Conservation (phyloP, 495 filamentous ascomycete genomes). For the Lineolata rhizophorae region DNA sequence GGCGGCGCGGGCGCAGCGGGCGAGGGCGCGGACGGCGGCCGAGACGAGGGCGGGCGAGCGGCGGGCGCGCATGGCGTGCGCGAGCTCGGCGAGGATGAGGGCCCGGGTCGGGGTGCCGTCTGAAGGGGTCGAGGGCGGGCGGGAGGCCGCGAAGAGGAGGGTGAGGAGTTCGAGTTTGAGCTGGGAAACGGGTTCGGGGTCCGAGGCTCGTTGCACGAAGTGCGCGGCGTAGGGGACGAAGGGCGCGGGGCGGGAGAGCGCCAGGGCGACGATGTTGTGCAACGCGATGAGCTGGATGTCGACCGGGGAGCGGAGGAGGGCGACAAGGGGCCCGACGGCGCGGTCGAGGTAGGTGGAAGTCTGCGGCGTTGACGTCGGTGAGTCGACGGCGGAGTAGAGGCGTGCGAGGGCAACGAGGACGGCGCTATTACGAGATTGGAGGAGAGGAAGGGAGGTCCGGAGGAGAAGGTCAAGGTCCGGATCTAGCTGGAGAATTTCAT, state of each 20-base stretch:
- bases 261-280: constrained; percentile 82
- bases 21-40: constrained; percentile 79
- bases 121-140: constrained; percentile 28
- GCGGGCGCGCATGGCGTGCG: constrained; percentile 66
- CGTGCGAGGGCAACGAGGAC: constrained; percentile 76
- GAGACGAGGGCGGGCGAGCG: constrained; percentile 53
- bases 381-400: constrained; percentile 65
- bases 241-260: constrained; percentile 41
- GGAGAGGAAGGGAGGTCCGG: constrained; percentile 54
- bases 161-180: constrained; percentile 82
- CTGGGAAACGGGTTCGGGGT: constrained; percentile 65
- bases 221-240: constrained; percentile 73
- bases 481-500: constrained; percentile 42
- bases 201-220: constrained; percentile 63
- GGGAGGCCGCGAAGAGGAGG: constrained; percentile 44
- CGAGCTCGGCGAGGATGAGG: constrained; percentile 74
- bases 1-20: constrained; percentile 57
- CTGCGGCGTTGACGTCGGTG: constrained; percentile 17
- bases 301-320: constrained; percentile 58
- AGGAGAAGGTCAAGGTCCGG: constrained; percentile 69
- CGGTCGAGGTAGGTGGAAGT: constrained; percentile 36
- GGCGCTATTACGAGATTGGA: constrained; percentile 80
- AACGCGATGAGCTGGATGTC: constrained; percentile 79
- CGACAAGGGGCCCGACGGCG: constrained; percentile 64
- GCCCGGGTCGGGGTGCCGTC: no score